A percentile compares a stretch with the other conserved stretches of the same genome.
phyloP scores from a whole-genome alignment of 2,329 filamentous ascomycete species.

The Bisporella sp. region DNA sequence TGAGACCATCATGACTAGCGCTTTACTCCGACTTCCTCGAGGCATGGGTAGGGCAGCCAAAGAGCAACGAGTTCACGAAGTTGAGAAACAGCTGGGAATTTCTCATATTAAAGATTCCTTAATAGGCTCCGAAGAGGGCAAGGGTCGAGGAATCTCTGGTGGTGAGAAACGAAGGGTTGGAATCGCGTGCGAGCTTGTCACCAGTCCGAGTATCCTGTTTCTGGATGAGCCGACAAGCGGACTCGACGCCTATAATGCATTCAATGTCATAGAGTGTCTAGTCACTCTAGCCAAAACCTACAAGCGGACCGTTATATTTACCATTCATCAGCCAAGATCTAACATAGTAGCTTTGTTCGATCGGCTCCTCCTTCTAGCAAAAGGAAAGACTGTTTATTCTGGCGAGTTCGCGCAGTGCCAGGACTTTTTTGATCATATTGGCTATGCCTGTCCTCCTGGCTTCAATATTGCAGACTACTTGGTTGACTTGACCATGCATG shows the following conservation, averaged over 20 bases:
- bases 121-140: constrained; percentile 93
- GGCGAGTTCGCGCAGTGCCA: constrained; percentile 86
- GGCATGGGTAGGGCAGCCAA: constrained; percentile 88
- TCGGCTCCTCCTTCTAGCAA: constrained; percentile 81
- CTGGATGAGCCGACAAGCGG: constrained; percentile 96
- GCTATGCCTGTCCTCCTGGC: constrained; percentile 87
- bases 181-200: constrained; percentile 96
- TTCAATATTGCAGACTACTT: constrained; percentile 99
- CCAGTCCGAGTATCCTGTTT: constrained; percentile 94
- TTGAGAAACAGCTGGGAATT: constrained; percentile 93
- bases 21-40: constrained; percentile 80
- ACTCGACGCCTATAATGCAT: constrained; percentile 93
- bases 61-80: constrained; percentile 83
- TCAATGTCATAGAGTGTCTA: constrained; percentile 94
- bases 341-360: constrained; percentile 98
- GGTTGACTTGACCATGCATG: constrained; percentile 97
- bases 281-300: constrained; percentile 94
- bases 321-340: constrained; percentile 94
- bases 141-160: constrained; percentile 89
- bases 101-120: constrained; percentile 89
- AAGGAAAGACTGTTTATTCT: constrained; percentile 87
- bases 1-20: constrained; percentile 93
- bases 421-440: constrained; percentile 83
- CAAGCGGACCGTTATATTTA: constrained; percentile 95
- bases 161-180: constrained; percentile 94